phyloP scores from a whole-genome alignment of 176 grass and related monocot genomes.

The Lolium perenne region DNA sequence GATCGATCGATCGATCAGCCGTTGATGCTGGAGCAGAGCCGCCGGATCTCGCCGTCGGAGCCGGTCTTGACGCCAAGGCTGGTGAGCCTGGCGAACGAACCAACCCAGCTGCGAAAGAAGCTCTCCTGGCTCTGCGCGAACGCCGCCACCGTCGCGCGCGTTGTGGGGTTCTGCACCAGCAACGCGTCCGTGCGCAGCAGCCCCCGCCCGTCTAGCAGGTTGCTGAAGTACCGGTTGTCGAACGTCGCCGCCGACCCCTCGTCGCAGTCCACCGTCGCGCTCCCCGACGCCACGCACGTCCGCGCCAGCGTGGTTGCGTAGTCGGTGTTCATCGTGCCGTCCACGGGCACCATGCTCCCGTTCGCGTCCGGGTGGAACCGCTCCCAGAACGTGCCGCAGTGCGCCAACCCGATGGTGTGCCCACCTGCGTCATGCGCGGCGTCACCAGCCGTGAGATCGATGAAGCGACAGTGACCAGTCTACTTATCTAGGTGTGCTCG shows the following conservation, averaged over 20 bases:
- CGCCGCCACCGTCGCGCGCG: too few species aligned
- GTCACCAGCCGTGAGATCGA: neutral
- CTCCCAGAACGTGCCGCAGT: constrained; percentile 90
- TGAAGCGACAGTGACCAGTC: neutral
- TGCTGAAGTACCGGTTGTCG: constrained; percentile 75
- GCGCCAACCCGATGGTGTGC: constrained; percentile 86
- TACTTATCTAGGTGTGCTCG: neutral
- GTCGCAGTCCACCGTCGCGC: constrained; percentile 61
- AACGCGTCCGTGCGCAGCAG: constrained; percentile 79
- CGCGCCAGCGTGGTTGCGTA: constrained; percentile 69
- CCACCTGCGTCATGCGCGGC: constrained; percentile 47
- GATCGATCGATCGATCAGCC: constrained; percentile 21
- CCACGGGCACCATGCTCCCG: constrained; percentile 61
- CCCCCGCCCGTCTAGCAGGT: constrained; percentile 66
- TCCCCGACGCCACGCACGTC: constrained; percentile 51
- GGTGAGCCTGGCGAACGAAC: constrained; percentile 69
- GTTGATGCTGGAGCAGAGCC: constrained; percentile 64
- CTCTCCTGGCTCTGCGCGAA: too few species aligned
- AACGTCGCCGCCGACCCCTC: constrained; percentile 58
- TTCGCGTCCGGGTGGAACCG: constrained; percentile 72
- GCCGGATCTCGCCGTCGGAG: constrained; percentile 66
- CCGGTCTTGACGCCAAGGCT: constrained; percentile 66
- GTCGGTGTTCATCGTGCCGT: constrained; percentile 69
- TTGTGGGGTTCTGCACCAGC: constrained; percentile 64
- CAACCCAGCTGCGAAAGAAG: constrained; percentile 74